Evolutionary conservation across 2,329 filamentous ascomycete species (phyloP).

Genomic region (Aurifilum marmelostoma): DNA sequence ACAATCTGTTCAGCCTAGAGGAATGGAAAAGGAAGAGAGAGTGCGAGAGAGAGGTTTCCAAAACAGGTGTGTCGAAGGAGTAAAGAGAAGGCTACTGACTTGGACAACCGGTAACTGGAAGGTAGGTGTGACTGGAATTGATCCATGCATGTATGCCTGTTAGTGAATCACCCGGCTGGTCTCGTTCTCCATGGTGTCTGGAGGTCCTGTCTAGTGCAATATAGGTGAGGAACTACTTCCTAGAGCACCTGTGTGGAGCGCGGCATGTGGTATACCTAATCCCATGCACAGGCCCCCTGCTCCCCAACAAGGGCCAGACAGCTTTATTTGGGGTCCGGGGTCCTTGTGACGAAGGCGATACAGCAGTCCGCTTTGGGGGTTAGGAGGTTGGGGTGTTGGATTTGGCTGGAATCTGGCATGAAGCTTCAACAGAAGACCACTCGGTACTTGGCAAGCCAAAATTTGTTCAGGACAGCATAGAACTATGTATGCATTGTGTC

Average conservation of each 20-base stretch:
- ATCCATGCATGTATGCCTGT: conserved; percentile 7
- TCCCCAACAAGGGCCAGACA: conserved; percentile 4
- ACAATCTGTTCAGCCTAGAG: neutral
- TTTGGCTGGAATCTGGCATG: neutral
- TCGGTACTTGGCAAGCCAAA: neutral
- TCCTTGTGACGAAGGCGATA: neutral
- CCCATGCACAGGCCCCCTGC: conserved; percentile 7
- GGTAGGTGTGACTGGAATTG: conserved; percentile 19
- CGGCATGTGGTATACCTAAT: neutral
- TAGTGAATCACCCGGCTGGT: conserved; percentile 4
- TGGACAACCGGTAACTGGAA: conserved; percentile 19
- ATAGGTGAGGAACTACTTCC: conserved; percentile 3
- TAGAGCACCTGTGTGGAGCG: neutral
- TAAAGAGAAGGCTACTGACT: conserved; percentile 17
- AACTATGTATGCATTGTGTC: neutral
- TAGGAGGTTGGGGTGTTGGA: neutral
- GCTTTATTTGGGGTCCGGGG: neutral
- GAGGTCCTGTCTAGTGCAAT: neutral
- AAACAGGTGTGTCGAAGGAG: conserved; percentile 18
- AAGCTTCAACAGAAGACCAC: neutral
- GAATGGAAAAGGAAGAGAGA: neutral
- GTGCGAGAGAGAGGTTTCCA: neutral
- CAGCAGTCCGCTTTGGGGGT: neutral
- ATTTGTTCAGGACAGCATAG: neutral
- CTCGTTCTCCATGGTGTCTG: neutral